Conservation (phyloP, 2,329 filamentous ascomycete genomes). For the Fusarium pseudograminearum region DNA sequence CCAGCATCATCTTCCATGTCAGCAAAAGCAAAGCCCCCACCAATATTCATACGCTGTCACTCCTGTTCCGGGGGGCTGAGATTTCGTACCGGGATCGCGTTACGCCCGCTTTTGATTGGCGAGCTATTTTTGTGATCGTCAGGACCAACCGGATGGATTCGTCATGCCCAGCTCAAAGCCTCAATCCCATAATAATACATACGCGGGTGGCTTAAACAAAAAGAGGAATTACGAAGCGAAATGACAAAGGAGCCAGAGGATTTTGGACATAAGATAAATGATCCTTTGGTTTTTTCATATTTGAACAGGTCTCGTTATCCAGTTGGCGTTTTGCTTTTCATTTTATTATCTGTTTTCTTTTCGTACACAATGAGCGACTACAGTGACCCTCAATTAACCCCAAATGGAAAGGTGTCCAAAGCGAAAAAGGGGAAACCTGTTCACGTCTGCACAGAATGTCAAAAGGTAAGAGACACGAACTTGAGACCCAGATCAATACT, state of each 20-base stretch:
- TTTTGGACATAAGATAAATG: background rate
- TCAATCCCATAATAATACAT: conserved; percentile 5
- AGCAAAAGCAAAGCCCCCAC: conserved; percentile 16
- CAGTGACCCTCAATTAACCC: conserved; percentile 5
- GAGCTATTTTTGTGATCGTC: conserved; percentile 21
- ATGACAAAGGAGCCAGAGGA: background rate
- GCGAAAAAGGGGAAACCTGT: conserved; percentile 21
- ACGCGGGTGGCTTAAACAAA: conserved; percentile 13
- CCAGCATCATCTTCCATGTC: background rate
- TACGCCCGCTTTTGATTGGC: conserved; percentile 3
- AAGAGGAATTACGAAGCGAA: conserved; percentile 4
- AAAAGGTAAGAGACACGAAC: background rate
- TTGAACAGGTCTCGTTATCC: background rate
- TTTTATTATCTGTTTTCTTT: background rate
- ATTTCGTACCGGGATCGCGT: background rate
- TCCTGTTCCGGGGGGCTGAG: background rate
- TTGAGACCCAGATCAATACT: rapidly evolving
- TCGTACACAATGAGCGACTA: background rate
- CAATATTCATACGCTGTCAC: background rate
- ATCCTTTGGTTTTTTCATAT: background rate
- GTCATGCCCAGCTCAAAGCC: conserved; percentile 13
- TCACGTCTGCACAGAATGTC: conserved; percentile 15
- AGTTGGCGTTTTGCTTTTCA: background rate
- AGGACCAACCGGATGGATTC: background rate
- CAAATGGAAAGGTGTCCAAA: conserved; percentile 19